Evolutionary conservation across 176 grass and related monocot species (phyloP).

Genomic region (Olyra latifolia): DNA sequence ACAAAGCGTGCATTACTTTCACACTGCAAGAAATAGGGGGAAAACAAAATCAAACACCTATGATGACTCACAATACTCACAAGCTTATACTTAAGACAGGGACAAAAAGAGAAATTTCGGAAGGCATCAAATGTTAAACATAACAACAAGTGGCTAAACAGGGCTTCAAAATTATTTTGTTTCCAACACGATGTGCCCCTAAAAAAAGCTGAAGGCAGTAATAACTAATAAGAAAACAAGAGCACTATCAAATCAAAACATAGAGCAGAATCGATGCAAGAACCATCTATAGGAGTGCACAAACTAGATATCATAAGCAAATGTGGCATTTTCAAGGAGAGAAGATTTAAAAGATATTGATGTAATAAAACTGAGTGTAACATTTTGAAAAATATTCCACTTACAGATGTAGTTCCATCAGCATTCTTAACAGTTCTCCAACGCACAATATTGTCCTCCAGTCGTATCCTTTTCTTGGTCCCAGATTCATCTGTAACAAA

Average conservation of each 20-base stretch:
- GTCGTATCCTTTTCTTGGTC: constrained; percentile 78
- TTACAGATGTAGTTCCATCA: constrained; percentile 84
- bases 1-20: constrained; percentile 99
- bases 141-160: constrained; percentile 17
- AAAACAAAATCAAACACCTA: background rate
- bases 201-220: background rate
- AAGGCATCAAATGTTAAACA: background rate
- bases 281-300: constrained; percentile 19
- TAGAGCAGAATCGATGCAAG: constrained; percentile 7
- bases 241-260: background rate
- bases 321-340: constrained; percentile 1
- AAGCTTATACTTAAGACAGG: constrained; percentile 6
- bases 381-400: constrained; percentile 31
- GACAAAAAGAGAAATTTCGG: background rate
- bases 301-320: constrained; percentile 10
- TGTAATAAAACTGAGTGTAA: constrained; percentile 15
- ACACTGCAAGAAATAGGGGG: constrained; percentile 46
- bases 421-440: constrained; percentile 82
- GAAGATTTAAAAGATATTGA: constrained; percentile 17
- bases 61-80: background rate
- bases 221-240: background rate
- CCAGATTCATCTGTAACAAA: constrained; percentile 91
- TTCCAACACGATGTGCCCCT: background rate
- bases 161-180: background rate
- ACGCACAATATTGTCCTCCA: constrained; percentile 93